phyloP scores from a whole-genome alignment of 73 alveolate species.

The Symbiodinium pilosum region DNA sequence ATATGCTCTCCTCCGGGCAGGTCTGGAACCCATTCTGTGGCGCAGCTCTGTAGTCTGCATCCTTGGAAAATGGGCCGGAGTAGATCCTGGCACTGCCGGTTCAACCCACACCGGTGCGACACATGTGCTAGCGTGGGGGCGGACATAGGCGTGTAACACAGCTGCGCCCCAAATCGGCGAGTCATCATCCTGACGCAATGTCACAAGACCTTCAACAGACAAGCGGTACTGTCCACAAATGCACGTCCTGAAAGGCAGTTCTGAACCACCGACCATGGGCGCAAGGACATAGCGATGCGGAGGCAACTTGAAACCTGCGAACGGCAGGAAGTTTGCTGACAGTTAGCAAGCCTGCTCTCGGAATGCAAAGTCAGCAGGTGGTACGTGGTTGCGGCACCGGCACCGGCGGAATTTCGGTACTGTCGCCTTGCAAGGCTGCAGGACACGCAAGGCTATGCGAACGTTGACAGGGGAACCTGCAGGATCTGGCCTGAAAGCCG shows the following conservation, averaged over 20 bases:
- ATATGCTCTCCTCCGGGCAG: conserved; percentile 30
- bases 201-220: not conserved
- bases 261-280: conserved; percentile 91
- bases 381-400: not conserved
- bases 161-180: conserved; percentile 51
- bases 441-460: too few relatives aligned
- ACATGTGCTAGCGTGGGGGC: not conserved
- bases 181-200: conserved; percentile 55
- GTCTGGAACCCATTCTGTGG: conserved; percentile 83
- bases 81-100: conserved; percentile 18
- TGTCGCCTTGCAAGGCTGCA: too few relatives aligned
- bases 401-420: too few relatives aligned
- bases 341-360: too few relatives aligned
- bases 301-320: conserved; percentile 20
- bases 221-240: not conserved
- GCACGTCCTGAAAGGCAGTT: conserved; percentile 43
- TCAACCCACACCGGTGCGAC: not conserved
- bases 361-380: not conserved
- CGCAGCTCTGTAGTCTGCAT: conserved; percentile 48
- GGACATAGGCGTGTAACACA: conserved; percentile 81
- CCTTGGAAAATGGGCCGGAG: conserved; percentile 65
- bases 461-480: too few relatives aligned
- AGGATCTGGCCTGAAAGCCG: not conserved
- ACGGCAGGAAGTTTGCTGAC: not conserved
- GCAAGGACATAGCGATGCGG: conserved; percentile 87